phyloP scores from a whole-genome alignment of 306 rosid genomes.

The Clitoria ternatea region DNA sequence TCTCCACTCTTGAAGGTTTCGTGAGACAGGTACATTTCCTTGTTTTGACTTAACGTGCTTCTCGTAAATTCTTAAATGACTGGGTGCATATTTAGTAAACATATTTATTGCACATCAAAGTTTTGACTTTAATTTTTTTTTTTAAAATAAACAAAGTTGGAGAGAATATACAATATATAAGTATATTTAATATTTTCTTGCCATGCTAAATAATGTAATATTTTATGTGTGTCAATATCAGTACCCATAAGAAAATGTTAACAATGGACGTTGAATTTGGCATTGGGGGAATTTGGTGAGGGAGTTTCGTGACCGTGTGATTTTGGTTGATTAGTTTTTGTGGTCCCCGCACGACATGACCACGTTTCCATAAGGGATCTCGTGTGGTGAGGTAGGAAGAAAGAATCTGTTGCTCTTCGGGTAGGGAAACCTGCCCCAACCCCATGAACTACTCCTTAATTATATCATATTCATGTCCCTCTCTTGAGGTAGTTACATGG shows the following conservation, averaged over 20 bases:
- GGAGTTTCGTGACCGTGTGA: slow-evolving; percentile 9
- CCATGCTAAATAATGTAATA: background rate
- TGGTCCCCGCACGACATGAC: slow-evolving; percentile 36
- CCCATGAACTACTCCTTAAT: slow-evolving; percentile 50
- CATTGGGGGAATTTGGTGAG: slow-evolving; percentile 5
- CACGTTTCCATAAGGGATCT: slow-evolving; percentile 25
- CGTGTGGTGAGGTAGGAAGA: slow-evolving; percentile 38
- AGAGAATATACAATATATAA: background rate
- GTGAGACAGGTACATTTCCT: slow-evolving; percentile 70
- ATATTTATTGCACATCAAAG: background rate
- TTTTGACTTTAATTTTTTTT: background rate
- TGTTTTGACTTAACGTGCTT: slow-evolving; percentile 10
- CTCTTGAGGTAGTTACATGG: slow-evolving; percentile 43
- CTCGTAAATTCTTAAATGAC: background rate
- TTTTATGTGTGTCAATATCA: slow-evolving; percentile 5
- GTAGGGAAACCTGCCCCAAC: slow-evolving; percentile 60
- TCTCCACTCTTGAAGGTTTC: slow-evolving; percentile 77
- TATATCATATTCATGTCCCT: slow-evolving; percentile 27
- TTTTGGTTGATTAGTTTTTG: slow-evolving; percentile 20
- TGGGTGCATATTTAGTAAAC: background rate
- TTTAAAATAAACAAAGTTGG: background rate
- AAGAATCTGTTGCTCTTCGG: slow-evolving; percentile 48
- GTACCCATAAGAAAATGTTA: background rate
- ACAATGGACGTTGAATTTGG: slow-evolving; percentile 24
- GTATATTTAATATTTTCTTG: no score